Evolutionary conservation across 192 early-diverging fungal genomes (phyloP), one percentile per base, ranked within the genome.

Genomic region (Thamnidium elegans): DNA sequence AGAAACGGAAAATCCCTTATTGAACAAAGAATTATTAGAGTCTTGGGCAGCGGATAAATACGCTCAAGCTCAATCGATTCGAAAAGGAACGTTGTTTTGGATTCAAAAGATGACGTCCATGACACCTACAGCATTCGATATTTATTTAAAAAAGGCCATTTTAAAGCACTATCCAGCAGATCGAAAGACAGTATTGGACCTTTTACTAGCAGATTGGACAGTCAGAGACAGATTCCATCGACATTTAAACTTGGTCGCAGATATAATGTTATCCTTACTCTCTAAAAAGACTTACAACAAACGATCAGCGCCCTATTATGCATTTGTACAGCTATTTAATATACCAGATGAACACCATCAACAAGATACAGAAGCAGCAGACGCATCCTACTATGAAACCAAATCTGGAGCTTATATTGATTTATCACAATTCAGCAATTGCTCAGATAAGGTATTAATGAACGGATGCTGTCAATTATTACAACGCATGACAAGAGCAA

Each of bases 161-260:
- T 48, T 48, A 4, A 13, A 30, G 5, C 62, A 65, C 1, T 73
- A 73, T 30, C 71, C 71, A 7, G 60, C 44, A 15, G 47, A 61
- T 3, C 20, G 44, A 30, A 66, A 73, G 56, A 68, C 55, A 3
- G 48, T 68, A 1, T 23, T 73, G 19, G 71, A 73, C 30, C 43
- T 59, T 4, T 42, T 68, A 1, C 21, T 73, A n/a, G 63, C 52
- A 1, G 62, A 64, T 46, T 73, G 65, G 66, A 50, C 50, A 1
- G 47, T 52, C 1, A 26, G 48, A 19, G 64, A 67, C 39, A 36
- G 53, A 4, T 67, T 66, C 17, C 42, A 58, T 32, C 26, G 43
- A 3, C 66, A 73, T 10, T 30, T 19, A 0, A 43, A 66, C 0
- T 8, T 63, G 1, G 52, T 73, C 3, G 2, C 67, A 1, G 46